A percentile compares a stretch with the other conserved stretches of the same genome.
Evolutionary conservation across 345 rosid genomes (phyloP).

Genomic region (Atalantia buxifolia): DNA sequence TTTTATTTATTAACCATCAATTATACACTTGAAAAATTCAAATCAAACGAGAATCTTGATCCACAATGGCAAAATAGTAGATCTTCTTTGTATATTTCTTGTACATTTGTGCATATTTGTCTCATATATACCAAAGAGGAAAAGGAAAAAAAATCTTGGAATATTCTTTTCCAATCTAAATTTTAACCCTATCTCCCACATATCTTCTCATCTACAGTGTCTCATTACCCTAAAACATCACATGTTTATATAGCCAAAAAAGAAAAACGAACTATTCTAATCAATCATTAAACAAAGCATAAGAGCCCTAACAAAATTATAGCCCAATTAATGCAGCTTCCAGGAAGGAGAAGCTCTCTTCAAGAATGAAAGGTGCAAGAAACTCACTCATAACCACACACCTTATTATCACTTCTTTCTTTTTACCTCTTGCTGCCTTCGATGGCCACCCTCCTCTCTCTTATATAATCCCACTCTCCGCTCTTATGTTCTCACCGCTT

Average conservation of each 20-base stretch:
- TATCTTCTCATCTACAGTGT: neutral
- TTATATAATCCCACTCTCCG: constrained; percentile 22
- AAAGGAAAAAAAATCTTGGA: neutral
- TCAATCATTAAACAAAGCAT: neutral
- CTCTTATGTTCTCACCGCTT: neutral
- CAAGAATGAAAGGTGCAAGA: constrained; percentile 26
- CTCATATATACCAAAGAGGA: neutral
- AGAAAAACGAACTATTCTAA: neutral
- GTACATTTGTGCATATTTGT: neutral
- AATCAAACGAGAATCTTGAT: too few relatives aligned
- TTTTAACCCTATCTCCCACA: neutral
- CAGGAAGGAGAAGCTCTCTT: constrained; percentile 36
- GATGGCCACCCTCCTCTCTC: constrained; percentile 25
- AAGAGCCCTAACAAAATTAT: neutral
- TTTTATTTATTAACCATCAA: too few relatives aligned
- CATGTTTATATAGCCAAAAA: neutral
- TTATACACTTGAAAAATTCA: too few relatives aligned
- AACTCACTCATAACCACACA: constrained; percentile 17
- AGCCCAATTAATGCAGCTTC: neutral
- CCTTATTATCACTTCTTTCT: neutral
- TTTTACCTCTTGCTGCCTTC: constrained; percentile 8
- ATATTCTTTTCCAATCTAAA: neutral
- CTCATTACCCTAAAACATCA: neutral
- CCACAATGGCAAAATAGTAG: too few relatives aligned
- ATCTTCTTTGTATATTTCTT: too few relatives aligned